Evolutionary conservation across 495 filamentous ascomycete genomes (phyloP).

Genomic region (Penicillium samsonianum): DNA sequence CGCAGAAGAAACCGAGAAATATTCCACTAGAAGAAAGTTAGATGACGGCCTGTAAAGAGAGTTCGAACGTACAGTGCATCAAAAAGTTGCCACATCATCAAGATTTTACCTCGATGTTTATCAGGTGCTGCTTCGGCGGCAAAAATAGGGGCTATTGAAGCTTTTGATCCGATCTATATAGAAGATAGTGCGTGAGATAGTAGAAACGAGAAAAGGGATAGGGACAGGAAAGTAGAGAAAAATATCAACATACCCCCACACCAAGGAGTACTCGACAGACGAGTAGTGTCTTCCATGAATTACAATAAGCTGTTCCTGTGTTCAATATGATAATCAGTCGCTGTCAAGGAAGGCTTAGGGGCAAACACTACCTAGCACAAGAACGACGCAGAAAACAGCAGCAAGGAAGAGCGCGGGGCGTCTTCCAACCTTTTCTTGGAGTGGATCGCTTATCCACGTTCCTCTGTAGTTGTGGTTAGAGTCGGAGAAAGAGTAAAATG

Average conservation of each 20-base stretch:
- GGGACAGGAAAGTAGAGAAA: neutral
- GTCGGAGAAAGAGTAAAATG: neutral
- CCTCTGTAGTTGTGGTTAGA: conserved; percentile 39
- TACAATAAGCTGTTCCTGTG: neutral
- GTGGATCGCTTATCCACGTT: conserved; percentile 68
- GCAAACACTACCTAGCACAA: conserved; percentile 55
- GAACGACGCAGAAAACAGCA: conserved; percentile 60
- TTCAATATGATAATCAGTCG: neutral
- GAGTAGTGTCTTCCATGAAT: conserved; percentile 38
- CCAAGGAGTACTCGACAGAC: conserved; percentile 63
- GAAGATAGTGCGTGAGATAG: neutral
- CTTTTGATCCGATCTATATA: conserved; percentile 55
- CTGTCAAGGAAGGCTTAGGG: neutral
- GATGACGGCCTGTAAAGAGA: neutral
- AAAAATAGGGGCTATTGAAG: conserved; percentile 60
- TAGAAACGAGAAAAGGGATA: neutral
- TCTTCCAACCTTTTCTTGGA: conserved; percentile 63
- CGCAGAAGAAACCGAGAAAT: conserved; percentile 63
- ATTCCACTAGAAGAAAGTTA: conserved; percentile 44
- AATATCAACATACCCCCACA: conserved; percentile 43
- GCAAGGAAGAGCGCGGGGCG: conserved; percentile 67
- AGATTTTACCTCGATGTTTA: conserved; percentile 63
- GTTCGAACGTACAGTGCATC: conserved; percentile 54
- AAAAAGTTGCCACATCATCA: conserved; percentile 79
- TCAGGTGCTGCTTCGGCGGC: conserved; percentile 71